Percentiles rank a stretch among this genome's conserved stretches.
Evolutionary conservation across 2,329 filamentous ascomycete genomes (phyloP).

Genomic region (Mycosphaerella sp.): DNA sequence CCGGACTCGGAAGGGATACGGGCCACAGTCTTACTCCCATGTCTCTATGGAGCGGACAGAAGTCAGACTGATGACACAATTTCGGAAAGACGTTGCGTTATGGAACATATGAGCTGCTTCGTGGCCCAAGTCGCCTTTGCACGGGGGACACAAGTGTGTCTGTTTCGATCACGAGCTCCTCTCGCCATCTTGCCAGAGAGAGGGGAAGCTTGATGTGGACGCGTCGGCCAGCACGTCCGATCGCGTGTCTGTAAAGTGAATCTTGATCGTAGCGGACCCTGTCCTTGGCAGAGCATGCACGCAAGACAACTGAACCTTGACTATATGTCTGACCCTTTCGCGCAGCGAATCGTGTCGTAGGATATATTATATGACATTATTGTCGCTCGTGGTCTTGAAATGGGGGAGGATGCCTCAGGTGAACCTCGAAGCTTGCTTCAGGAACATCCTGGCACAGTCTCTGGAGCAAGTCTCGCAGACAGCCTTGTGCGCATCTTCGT

Average conservation of each 20-base stretch:
- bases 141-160: background rate
- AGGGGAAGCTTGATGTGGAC: background rate
- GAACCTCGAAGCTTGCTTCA: background rate
- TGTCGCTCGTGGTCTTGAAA: background rate
- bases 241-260: background rate
- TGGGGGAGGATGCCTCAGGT: background rate
- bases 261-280: background rate
- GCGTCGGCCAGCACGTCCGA: background rate
- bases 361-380: background rate
- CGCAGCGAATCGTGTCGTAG: background rate
- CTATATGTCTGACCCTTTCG: no score
- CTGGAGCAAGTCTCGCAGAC: background rate
- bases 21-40: background rate
- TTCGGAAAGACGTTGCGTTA: background rate
- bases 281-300: background rate
- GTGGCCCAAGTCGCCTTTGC: background rate
- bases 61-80: background rate
- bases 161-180: background rate
- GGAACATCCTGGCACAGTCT: no score
- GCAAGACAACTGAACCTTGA: background rate
- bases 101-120: background rate
- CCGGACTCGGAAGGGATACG: conserved; percentile 1
- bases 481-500: background rate
- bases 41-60: background rate
- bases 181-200: background rate